These are phyloP conservation scores for Backusella liffmaniae DNA, from an alignment of 192 early-diverging fungal genomes.

Conservation along the genomic window DNA sequence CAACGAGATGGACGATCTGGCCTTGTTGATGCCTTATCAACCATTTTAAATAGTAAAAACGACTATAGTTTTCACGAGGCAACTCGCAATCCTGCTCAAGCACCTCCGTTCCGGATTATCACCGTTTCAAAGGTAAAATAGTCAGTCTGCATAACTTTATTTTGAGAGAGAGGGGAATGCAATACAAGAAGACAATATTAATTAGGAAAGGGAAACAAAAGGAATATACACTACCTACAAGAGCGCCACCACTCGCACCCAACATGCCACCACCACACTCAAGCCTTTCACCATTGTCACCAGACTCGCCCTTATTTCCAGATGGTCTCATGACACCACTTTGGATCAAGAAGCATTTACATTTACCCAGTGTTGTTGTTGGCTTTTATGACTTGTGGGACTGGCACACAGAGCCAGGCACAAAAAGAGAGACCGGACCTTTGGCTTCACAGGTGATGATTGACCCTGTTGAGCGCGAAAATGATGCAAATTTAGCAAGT, in stretches of 20 bases:
- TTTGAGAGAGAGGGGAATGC: not conserved
- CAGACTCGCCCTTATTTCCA: slow-evolving; percentile 72
- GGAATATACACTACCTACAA: slow-evolving; percentile 21
- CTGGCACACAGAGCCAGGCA: slow-evolving; percentile 28
- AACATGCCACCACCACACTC: slow-evolving; percentile 44
- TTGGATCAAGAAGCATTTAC: slow-evolving; percentile 69
- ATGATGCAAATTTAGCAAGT: slow-evolving; percentile 54
- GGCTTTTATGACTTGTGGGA: slow-evolving; percentile 71
- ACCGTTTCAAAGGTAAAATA: slow-evolving; percentile 32
- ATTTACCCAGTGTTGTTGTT: slow-evolving; percentile 64
- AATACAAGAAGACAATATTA: not conserved
- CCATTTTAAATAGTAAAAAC: slow-evolving; percentile 28
- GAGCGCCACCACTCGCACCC: slow-evolving; percentile 15
- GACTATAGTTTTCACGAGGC: slow-evolving; percentile 24
- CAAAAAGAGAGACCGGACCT: slow-evolving; percentile 30
- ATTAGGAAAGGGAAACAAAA: not conserved
- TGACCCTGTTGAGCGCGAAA: slow-evolving; percentile 61
- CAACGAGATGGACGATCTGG: not conserved
- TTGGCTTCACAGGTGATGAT: slow-evolving; percentile 33
- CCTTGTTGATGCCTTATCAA: slow-evolving; percentile 15
- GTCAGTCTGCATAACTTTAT: not conserved
- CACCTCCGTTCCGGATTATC: slow-evolving; percentile 34
- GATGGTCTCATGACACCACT: slow-evolving; percentile 77
- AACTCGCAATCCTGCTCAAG: slow-evolving; percentile 19
- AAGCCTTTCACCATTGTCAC: slow-evolving; percentile 64